Conservation (phyloP, 1,284 basidiomycete species). For the Ganoderma lingzhi region DNA sequence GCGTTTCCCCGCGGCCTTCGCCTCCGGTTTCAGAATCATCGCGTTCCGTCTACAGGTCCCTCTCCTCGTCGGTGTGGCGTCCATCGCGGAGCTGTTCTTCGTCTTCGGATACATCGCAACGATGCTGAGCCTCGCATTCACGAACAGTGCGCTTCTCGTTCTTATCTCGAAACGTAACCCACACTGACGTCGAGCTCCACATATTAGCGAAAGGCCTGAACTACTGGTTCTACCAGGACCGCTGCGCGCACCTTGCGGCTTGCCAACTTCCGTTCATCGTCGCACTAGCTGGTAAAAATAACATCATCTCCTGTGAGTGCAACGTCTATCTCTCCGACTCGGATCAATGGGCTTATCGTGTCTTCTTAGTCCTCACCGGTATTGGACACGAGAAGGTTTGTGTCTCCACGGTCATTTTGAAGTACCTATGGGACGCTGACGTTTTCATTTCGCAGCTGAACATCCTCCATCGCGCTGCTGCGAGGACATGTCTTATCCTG, state of each 20-base stretch:
- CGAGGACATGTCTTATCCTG: slow-evolving; percentile 44
- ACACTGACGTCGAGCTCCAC: background rate
- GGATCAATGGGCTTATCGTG: background rate
- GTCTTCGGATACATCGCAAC: slow-evolving; percentile 52
- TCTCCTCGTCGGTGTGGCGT: slow-evolving; percentile 46
- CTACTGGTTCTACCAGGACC: slow-evolving; percentile 45
- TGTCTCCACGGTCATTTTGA: background rate
- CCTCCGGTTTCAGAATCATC: slow-evolving; percentile 50
- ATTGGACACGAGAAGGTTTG: slow-evolving; percentile 53
- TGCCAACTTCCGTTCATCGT: slow-evolving; percentile 55
- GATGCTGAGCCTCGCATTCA: slow-evolving; percentile 50
- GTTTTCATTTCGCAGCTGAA: slow-evolving; percentile 38
- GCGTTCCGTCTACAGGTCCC: slow-evolving; percentile 53
- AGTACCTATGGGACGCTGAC: background rate
- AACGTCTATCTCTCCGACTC: background rate
- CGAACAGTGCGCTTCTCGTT: slow-evolving; percentile 49
- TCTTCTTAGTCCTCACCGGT: slow-evolving; percentile 48
- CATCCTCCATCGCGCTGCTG: slow-evolving; percentile 46
- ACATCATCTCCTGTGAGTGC: slow-evolving; percentile 51
- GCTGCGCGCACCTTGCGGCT: slow-evolving; percentile 49
- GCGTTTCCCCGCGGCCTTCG: slow-evolving; percentile 44
- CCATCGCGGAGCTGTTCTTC: slow-evolving; percentile 52
- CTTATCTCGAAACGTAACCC: background rate
- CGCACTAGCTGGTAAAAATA: slow-evolving; percentile 56
- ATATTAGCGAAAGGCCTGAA: slow-evolving; percentile 37